Evolutionary conservation across 148 eudicot species (phyloP), one percentile per base, ranked within the genome.

Genomic region (Camellia japonica): DNA sequence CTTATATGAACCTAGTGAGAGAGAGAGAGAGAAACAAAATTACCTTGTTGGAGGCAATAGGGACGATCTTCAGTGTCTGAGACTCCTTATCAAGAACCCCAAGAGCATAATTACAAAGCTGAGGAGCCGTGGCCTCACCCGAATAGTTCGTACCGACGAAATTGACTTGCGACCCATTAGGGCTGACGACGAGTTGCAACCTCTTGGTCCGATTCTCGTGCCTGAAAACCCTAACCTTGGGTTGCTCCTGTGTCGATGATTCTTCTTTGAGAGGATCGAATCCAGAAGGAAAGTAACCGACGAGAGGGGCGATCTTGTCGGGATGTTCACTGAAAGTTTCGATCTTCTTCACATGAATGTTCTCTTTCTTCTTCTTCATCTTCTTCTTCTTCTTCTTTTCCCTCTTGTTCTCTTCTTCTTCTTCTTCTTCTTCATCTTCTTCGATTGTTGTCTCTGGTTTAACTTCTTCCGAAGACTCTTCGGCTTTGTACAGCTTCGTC

Each of bases 11-110:
- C 13, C 3, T 60, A 46, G 15, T 20, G 41, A 46, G 47, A 19
- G 38, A 30, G 38, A 30, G 1, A 30, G 30, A 23, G 30, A 23
- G 30, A 30, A 30, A 30, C 38, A 30, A 47, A 42, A 58, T 72
- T 78, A 89, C 99, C 97, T 88, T 93, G 58, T 92, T 89, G 59
- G 93, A 74, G 66, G 87, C 88, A 80, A 95, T 81, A 0, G 94
- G 97, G 42, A 91, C 85, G 80, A 96, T 82, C 82, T 78, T 91
- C 61, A 94, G 84, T 20, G 85, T 82, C 30, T 79, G 81, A 56
- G 90, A 80, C 3, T 79, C 74, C 79, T 91, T 92, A 85, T 93
- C 91, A 61, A 96, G 85, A 9, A 91, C 80, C 0, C 89, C 94
- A 64, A 96, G 87, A 56, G 90, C 92, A 61, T 86, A 90, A 56